Evolutionary conservation across 768 basidiomycete species (phyloP).

Genomic region (Trametopsis cervina): DNA sequence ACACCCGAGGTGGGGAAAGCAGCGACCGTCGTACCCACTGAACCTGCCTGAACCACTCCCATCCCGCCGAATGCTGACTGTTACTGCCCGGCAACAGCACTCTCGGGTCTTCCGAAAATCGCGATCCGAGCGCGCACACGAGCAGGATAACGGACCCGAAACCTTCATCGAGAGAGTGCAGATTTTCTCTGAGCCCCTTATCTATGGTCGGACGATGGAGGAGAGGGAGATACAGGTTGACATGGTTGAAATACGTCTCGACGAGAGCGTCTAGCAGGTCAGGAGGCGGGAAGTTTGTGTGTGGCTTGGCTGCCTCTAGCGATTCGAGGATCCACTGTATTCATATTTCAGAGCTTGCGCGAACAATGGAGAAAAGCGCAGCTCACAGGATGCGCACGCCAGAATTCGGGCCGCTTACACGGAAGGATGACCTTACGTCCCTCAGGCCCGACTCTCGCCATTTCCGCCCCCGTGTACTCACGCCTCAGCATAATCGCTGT

Average conservation of each 20-base stretch:
- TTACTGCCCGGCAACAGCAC: conserved; percentile 27
- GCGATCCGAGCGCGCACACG: conserved; percentile 42
- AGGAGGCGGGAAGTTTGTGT: conserved; percentile 25
- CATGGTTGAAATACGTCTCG: conserved; percentile 39
- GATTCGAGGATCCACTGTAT: conserved; percentile 22
- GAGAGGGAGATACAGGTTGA: conserved; percentile 38
- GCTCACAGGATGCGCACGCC: conserved; percentile 40
- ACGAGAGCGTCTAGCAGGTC: conserved; percentile 36
- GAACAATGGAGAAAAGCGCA: not conserved
- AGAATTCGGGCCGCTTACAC: conserved; percentile 39
- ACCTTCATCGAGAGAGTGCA: conserved; percentile 33
- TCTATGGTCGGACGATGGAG: conserved; percentile 45
- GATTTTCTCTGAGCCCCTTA: conserved; percentile 27
- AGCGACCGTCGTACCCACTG: conserved; percentile 53
- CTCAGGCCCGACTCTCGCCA: not conserved
- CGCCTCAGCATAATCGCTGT: conserved; percentile 36
- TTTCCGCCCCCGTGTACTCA: conserved; percentile 25
- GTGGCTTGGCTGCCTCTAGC: conserved; percentile 21
- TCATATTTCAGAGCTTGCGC: not conserved
- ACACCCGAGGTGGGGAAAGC: conserved; percentile 49
- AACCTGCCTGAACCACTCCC: conserved; percentile 53
- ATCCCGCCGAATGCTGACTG: conserved; percentile 29
- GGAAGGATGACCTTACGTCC: conserved; percentile 13
- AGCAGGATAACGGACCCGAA: conserved; percentile 42
- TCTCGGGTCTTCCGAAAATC: conserved; percentile 46